Evolutionary conservation across 2,329 filamentous ascomycete genomes (phyloP), one percentile per base, ranked within the genome.

Genomic region (Aureobasidium lini): DNA sequence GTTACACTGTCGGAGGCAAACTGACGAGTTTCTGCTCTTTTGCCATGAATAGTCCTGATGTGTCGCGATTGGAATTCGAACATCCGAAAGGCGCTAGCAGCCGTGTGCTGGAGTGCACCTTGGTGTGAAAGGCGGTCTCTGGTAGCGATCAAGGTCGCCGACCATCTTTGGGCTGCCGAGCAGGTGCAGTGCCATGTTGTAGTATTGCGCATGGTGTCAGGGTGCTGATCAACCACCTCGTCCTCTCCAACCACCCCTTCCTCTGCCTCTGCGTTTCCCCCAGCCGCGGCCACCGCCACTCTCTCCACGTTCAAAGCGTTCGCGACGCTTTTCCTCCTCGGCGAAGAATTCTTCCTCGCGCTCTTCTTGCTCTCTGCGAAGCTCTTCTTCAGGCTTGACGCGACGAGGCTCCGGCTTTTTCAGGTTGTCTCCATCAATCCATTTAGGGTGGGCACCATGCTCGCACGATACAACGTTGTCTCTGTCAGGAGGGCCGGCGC

Each of bases 361-460:
- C 68, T 81, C 78, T 65, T 84, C 83, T 70, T 87, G 76, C 62
- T 86, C 84, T 56, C 75, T 75, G 70, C 85, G 84, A 47, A 84
- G 77, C 77, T 87, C 89, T 64, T 88, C 85, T 32, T 83, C 83
- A 7, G 87, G 90, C 77, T 87, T 88, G 71, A 90, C 87, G 40
- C 91, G 77, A 59, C 77, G 76, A 43, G 81, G 78, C 61, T 81
- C 81, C 6, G 82, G 83, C 66, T 79, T 80, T 62, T 78, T 80
- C 58, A 86, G 76, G 63, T 92, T 85, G 68, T 84, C 83, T 28
- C 85, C 84, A n/a, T 73, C 79, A 16, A 76, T 74, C 86, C 90
- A 97, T 61, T 85, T 82, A 3, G 93, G 86, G 73, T 99, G 94
- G 6, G 90, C 87, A 18, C 89, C 89, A 63, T 87, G 83, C 69